phyloP scores from a whole-genome alignment of 2,329 filamentous ascomycete genomes.

The Plectosphaerella plurivora region DNA sequence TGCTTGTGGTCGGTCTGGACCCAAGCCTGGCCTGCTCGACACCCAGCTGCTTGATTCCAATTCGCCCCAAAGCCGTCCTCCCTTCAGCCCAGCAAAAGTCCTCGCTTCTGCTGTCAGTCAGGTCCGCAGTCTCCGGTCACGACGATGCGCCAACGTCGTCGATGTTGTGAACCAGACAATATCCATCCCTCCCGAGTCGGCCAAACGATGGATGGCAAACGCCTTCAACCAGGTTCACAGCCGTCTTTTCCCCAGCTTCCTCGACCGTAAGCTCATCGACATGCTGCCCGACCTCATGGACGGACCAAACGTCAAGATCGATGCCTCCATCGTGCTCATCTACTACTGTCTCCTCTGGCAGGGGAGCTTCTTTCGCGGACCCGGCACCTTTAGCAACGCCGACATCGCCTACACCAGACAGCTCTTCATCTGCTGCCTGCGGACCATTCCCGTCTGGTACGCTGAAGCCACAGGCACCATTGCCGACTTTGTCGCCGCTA shows the following conservation, averaged over 20 bases:
- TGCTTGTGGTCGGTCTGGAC: no score
- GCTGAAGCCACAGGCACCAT: conserved; percentile 22
- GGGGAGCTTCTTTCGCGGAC: conserved; percentile 14
- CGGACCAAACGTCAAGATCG: conserved; percentile 20
- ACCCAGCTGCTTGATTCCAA: no score
- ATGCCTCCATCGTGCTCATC: conserved; percentile 22
- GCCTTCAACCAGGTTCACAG: conserved; percentile 22
- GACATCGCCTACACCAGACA: conserved; percentile 16
- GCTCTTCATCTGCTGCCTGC: conserved; percentile 22
- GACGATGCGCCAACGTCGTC: no score
- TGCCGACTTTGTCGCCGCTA: conserved; percentile 22
- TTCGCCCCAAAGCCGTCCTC: no score
- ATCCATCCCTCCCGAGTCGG: no score
- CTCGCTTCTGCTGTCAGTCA: no score
- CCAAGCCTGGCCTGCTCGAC: no score
- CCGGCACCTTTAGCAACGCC: conserved; percentile 1
- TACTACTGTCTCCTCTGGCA: conserved; percentile 25
- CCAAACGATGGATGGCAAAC: conserved; percentile 7
- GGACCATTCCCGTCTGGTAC: conserved; percentile 22
- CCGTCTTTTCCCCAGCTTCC: conserved; percentile 21
- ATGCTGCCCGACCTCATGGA: conserved; percentile 23
- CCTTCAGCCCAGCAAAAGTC: no score
- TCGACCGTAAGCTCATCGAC: conserved; percentile 20
- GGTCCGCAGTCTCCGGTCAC: no score
- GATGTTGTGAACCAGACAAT: no score